Evolutionary conservation across 1,284 basidiomycete genomes (phyloP).

Genomic region (Waitea zeae): DNA sequence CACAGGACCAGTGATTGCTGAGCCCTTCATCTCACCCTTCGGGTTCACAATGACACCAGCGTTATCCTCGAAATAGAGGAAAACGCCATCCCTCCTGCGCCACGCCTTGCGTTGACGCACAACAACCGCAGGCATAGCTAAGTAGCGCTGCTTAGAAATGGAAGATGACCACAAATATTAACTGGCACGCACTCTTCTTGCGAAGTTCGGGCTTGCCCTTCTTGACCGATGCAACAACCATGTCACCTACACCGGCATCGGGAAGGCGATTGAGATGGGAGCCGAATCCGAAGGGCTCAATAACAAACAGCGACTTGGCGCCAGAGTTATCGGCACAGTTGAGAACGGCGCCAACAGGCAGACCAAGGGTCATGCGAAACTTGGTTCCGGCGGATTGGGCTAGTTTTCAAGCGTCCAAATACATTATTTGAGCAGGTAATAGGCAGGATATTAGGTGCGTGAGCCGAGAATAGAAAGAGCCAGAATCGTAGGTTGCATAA

Average conservation of each 20-base stretch:
- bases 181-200: slow-evolving; percentile 80
- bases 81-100: slow-evolving; percentile 95
- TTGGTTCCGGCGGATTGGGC: slow-evolving; percentile 82
- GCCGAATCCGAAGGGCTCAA: slow-evolving; percentile 87
- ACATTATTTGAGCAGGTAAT: no score
- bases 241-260: slow-evolving; percentile 96
- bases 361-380: slow-evolving; percentile 93
- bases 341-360: slow-evolving; percentile 95
- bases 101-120: slow-evolving; percentile 98
- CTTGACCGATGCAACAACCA: slow-evolving; percentile 98
- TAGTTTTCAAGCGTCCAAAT: no score
- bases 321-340: slow-evolving; percentile 99
- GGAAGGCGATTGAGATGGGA: slow-evolving; percentile 95
- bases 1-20: slow-evolving; percentile 94
- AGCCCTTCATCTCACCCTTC: slow-evolving; percentile 99
- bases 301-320: slow-evolving; percentile 88
- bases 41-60: slow-evolving; percentile 96
- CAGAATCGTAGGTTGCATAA: no score
- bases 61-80: slow-evolving; percentile 99
- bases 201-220: slow-evolving; percentile 99
- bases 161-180: slow-evolving; percentile 2
- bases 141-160: slow-evolving; percentile 2
- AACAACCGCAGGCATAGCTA: slow-evolving; percentile 95
- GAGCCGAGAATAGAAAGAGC: no score
- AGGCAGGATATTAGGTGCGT: no score